phyloP scores from a whole-genome alignment of 108 stramenopile genomes.

The Cyclotella atomus region DNA sequence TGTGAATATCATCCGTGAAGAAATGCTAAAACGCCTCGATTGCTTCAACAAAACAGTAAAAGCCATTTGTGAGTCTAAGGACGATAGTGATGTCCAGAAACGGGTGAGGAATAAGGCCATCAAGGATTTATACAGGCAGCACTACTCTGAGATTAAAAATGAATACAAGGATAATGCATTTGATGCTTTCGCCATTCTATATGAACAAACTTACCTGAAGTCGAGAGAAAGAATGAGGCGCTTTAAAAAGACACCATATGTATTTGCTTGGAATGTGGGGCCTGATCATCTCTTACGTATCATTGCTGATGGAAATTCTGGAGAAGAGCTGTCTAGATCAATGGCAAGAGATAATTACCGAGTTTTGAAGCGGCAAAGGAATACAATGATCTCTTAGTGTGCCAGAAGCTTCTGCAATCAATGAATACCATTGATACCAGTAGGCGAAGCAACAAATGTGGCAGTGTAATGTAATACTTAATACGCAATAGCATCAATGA shows the following conservation, averaged over 20 bases:
- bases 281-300: slow-evolving; percentile 12
- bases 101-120: not conserved
- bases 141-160: not conserved
- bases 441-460: too few relatives aligned
- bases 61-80: not conserved
- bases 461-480: too few relatives aligned
- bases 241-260: not conserved
- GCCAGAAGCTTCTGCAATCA: too few relatives aligned
- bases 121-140: not conserved
- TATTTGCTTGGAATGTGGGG: slow-evolving; percentile 14
- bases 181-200: slow-evolving; percentile 6
- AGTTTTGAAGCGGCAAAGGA: too few relatives aligned
- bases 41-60: not conserved
- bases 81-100: not conserved
- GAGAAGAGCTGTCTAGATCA: slow-evolving; percentile 2
- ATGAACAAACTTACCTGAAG: slow-evolving; percentile 2
- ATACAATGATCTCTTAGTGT: too few relatives aligned
- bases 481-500: too few relatives aligned
- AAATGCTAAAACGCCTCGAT: not conserved
- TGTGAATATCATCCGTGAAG: not conserved
- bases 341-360: not conserved
- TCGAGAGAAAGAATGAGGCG: slow-evolving; percentile 5
- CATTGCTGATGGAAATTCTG: slow-evolving; percentile 9
- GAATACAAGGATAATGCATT: not conserved
- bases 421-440: too few relatives aligned